Evolutionary conservation across 106 monocot species (phyloP), one percentile per base, ranked within the genome.

Genomic region (Acorus gramineus): DNA sequence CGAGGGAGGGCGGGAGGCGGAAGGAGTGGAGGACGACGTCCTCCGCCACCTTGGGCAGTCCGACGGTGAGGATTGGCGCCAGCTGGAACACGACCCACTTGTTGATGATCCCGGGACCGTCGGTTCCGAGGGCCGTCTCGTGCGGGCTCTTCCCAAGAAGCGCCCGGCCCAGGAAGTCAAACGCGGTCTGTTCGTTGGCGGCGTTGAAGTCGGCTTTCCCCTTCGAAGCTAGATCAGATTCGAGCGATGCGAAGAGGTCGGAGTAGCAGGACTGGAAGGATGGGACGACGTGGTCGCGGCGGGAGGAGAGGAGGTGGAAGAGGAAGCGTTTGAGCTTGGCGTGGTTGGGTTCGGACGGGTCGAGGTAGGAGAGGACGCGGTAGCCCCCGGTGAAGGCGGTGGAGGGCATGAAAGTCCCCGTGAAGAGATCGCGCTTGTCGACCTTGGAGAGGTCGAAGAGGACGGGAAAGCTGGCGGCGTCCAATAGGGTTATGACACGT

Each of bases 391-490:
- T 90, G 67, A 95, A 72, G 4, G 78, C 69, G 46, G 74, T 66
- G 77, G 90, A 87, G 8, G 95, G 95, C 74, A 67, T 75, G 90
- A 68, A 95, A 45, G 95, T 95, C 60, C 95, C 95, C 43, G 90
- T 90, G 82, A 95, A 95, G 47, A 95, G 65, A 61, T 90, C 87
- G 28, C 74, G 79, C 78, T 95, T 95, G 49, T 95, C 90, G 57
- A 95, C 95, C n/a, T 85, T 80, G 54, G 60, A 65, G 14, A 73
- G 79, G 72, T 95, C 95, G 78, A 95, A 95, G 71, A 95, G 95
- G 44, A 78, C 73, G 9, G 90, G 86, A 78, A 95, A 95, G 53
- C 66, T 63, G 49, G 77, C 80, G 61, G 84, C 89, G 82, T 95
- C 95, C 50, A 90, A 82, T 56, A 95, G 76, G 54, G 85, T 87